Conservation (phyloP, 768 basidiomycete species). For the Boletus fagicola region DNA sequence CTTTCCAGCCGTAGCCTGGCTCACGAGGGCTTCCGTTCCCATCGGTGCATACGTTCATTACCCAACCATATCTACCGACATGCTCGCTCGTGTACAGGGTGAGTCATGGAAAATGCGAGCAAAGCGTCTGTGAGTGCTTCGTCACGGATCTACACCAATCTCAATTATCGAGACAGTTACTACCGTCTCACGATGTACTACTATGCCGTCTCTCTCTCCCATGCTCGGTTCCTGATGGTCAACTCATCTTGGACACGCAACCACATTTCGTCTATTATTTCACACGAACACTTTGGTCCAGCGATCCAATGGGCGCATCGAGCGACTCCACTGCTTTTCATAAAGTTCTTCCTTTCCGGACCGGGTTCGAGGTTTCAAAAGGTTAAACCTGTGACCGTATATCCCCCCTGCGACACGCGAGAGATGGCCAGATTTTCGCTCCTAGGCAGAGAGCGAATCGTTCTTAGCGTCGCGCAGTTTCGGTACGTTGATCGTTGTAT, state of each 20-base stretch:
- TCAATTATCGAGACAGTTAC: constrained; percentile 51
- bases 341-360: constrained; percentile 27
- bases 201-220: constrained; percentile 72
- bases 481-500: constrained; percentile 47
- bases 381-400: constrained; percentile 52
- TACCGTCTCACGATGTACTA: constrained; percentile 85
- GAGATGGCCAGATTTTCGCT: constrained; percentile 61
- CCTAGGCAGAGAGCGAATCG: constrained; percentile 53
- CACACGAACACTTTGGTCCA: constrained; percentile 45
- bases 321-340: constrained; percentile 41
- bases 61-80: constrained; percentile 92
- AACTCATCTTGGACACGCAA: constrained; percentile 94
- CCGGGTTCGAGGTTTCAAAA: background rate
- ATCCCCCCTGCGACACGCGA: constrained; percentile 88
- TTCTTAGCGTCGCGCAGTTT: constrained; percentile 92
- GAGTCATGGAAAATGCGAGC: constrained; percentile 27
- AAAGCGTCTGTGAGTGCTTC: constrained; percentile 28
- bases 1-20: constrained; percentile 67
- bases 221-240: constrained; percentile 80
- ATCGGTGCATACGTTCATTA: constrained; percentile 95
- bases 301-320: constrained; percentile 46
- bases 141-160: background rate
- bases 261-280: constrained; percentile 76
- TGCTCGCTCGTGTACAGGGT: constrained; percentile 73
- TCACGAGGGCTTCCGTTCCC: constrained; percentile 55